Base-by-base conservation (phyloP, 768 basidiomycete species). In the Galerina marginata region DNA sequence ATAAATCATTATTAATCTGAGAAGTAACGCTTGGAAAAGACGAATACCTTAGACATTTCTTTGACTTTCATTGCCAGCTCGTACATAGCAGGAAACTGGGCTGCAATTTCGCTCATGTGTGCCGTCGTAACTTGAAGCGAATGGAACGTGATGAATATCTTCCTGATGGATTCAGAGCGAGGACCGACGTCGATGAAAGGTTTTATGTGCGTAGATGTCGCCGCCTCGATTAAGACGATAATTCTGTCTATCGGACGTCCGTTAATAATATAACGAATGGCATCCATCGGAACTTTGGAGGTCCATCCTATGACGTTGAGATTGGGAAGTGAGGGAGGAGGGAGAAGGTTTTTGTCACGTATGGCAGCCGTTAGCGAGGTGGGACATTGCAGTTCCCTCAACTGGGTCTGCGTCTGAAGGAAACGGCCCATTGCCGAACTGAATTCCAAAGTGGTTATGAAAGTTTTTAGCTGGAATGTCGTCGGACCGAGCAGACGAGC, bases 381-480 rank as follows among this genome's bases (percentile, higher is more conserved):
- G 6, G 54, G 38, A 39, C 56, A 57, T 15, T 57, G 56, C 5
- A 57, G 47, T 33, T 49, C 47, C 25, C 26, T 57, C 33, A 57
- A 15, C 40, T 49, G 48, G 9, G n/a, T 51, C 33, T 59, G 58
- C 7, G 44, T 59, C 4, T n/a, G 52, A 6, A 59, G 37, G 45
- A 59, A 59, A 9, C 29, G 29, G n/a, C 47, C 43, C 58, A 59
- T 47, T 1, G 33, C 52, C 9, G 58, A 9, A 33, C 37, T 43
- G 23, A 45, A 59, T 53, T 53, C 51, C 36, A 59, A 14, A 23
- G 51, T 54, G 7, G 58, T 59, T 4, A 5, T 48, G 26, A 59
- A 48, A 3, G 23, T 40, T 16, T 9, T 42, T 10, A 59, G 58
- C n/a, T 54, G 58, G 23, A 59, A 59, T 3, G 51, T 53, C 14